Evolutionary conservation across 148 eudicot genomes (phyloP).

Genomic region (Linanthus parryae): DNA sequence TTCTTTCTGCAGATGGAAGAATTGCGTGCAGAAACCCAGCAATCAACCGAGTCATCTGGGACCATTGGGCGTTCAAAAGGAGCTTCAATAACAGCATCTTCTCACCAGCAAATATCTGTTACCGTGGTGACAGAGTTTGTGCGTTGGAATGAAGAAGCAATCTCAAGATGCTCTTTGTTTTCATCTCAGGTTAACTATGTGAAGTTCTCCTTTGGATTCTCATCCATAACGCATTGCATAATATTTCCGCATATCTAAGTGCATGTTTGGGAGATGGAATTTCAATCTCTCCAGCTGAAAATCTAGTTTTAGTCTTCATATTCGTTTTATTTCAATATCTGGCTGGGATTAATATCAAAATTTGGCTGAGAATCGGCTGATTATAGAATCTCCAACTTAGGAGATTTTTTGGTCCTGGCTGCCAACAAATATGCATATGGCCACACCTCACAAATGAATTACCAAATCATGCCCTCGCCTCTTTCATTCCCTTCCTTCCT

Average conservation of each 20-base stretch:
- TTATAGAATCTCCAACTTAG: no score
- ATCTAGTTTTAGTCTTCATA: neutral
- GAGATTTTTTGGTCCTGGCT: no score
- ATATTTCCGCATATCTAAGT: no score
- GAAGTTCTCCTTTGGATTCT: no score
- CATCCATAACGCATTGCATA: no score
- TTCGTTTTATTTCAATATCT: no score
- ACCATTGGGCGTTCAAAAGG: constrained; percentile 95
- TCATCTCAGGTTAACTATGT: constrained; percentile 59
- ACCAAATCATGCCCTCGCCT: no score
- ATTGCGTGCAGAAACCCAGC: constrained; percentile 77
- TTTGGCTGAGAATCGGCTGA: no score
- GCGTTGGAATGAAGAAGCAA: constrained; percentile 99
- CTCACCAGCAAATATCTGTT: constrained; percentile 87
- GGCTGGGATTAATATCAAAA: no score
- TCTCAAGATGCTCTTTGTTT: constrained; percentile 81
- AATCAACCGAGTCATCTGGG: constrained; percentile 58
- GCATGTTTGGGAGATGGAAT: neutral
- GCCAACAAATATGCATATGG: no score
- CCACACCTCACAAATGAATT: no score
- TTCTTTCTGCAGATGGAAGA: constrained; percentile 84
- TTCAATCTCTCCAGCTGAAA: neutral
- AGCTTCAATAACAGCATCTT: constrained; percentile 69
- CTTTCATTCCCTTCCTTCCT: no score
- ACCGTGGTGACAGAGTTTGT: constrained; percentile 98